Percentiles rank a stretch among this genome's conserved stretches.
These are phyloP conservation scores for Neurospora sp. DNA, from an alignment of 2,329 filamentous ascomycete genomes.

Conservation along the genomic window DNA sequence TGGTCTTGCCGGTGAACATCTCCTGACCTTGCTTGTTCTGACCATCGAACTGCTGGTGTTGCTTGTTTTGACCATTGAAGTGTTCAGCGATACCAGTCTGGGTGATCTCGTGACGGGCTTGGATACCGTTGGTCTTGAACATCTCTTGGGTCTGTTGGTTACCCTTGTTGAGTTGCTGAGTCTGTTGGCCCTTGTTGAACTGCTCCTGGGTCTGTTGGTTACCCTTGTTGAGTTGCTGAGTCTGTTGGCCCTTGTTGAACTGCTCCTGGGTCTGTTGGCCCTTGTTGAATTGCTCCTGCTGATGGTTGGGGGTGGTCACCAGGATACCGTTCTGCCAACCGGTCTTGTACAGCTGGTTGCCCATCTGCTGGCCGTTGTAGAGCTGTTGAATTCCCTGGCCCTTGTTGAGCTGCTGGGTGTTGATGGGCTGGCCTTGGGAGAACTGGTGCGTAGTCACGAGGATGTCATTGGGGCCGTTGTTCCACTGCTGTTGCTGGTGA, in stretches of 20 bases:
- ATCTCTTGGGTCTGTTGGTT: not conserved
- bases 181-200: too few relatives aligned
- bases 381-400: not conserved
- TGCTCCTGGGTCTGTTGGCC: not conserved
- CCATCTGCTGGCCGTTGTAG: not conserved
- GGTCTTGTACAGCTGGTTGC: too few relatives aligned
- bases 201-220: too few relatives aligned
- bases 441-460: not conserved
- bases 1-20: not conserved
- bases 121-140: not conserved
- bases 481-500: not conserved
- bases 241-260: not conserved
- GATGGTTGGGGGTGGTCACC: not conserved
- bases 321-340: too few relatives aligned
- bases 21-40: not conserved
- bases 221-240: not conserved
- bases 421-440: not conserved
- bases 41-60: not conserved
- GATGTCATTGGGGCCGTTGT: not conserved
- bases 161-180: not conserved
- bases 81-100: not conserved
- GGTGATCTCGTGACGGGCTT: not conserved
- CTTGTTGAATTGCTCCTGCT: not conserved
- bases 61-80: not conserved
- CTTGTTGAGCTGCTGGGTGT: not conserved